phyloP scores from a whole-genome alignment of 2,329 filamentous ascomycete genomes.

The Cladorrhinum sp. region DNA sequence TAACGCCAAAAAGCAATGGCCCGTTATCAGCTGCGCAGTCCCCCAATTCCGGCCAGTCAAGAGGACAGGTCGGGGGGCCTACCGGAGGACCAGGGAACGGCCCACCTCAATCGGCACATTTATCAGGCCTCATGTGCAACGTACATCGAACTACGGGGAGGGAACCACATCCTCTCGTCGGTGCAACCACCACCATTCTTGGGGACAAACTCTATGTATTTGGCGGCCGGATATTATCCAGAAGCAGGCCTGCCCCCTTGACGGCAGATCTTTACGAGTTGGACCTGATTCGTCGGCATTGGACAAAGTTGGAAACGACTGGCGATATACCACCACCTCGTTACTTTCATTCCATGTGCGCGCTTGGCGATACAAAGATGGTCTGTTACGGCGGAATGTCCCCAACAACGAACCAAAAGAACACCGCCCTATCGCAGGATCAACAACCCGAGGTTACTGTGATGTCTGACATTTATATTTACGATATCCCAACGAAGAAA shows the following conservation, averaged over 20 bases:
- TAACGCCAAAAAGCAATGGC: conserved; percentile 52
- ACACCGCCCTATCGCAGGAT: conserved; percentile 51
- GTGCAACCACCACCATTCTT: conserved; percentile 89
- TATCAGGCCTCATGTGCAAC: conserved; percentile 67
- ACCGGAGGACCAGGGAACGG: conserved; percentile 44
- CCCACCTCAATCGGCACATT: conserved; percentile 52
- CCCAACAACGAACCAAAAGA: conserved; percentile 57
- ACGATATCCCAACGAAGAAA: conserved; percentile 74
- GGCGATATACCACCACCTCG: conserved; percentile 87
- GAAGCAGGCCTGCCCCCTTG: conserved; percentile 73
- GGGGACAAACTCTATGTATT: conserved; percentile 98
- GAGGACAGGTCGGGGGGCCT: conserved; percentile 36
- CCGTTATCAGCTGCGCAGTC: conserved; percentile 56
- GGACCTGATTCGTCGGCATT: conserved; percentile 86
- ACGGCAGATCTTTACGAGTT: conserved; percentile 92
- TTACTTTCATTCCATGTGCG: conserved; percentile 96
- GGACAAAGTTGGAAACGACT: conserved; percentile 80
- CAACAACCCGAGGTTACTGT: conserved; percentile 84
- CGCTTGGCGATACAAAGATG: conserved; percentile 89
- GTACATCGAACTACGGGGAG: conserved; percentile 83
- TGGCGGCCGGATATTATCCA: conserved; percentile 82
- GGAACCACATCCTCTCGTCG: conserved; percentile 87
- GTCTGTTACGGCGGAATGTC: conserved; percentile 99
- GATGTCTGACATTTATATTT: conserved; percentile 98
- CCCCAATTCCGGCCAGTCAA: conserved; percentile 46